Percentiles rank a stretch among this genome's conserved stretches.
Evolutionary conservation across 2,329 filamentous ascomycete genomes (phyloP).

Genomic region (Aspergillus fijiensis): DNA sequence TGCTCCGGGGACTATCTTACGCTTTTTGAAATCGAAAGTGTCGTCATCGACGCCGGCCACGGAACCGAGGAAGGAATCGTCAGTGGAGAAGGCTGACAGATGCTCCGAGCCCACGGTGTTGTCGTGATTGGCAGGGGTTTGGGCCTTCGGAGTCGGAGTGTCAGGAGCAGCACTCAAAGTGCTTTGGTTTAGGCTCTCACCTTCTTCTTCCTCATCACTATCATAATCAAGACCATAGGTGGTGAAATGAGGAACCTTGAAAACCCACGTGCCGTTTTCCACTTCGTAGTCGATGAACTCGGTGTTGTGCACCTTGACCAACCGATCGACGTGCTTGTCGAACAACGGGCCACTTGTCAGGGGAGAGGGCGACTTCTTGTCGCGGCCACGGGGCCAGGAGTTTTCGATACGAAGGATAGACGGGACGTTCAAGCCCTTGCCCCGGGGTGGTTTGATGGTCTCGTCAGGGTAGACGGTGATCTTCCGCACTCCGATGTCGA

Average conservation of each 20-base stretch:
- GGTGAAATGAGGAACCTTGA: constrained; percentile 93
- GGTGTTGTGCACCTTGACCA: constrained; percentile 77
- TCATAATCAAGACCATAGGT: constrained; percentile 89
- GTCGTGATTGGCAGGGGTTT: constrained; percentile 27
- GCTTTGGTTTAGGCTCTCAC: constrained; percentile 53
- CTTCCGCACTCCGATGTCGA: constrained; percentile 72
- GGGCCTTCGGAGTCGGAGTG: constrained; percentile 46
- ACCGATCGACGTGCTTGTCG: constrained; percentile 75
- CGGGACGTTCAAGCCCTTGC: constrained; percentile 88
- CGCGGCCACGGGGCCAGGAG: constrained; percentile 78
- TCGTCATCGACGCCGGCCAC: constrained; percentile 51
- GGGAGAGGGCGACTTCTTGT: constrained; percentile 55
- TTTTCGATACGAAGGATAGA: constrained; percentile 86
- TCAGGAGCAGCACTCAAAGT: constrained; percentile 53
- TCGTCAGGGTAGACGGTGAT: constrained; percentile 83
- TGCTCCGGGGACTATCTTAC: constrained; percentile 68
- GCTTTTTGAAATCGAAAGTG: constrained; percentile 58
- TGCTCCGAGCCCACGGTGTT: constrained; percentile 38
- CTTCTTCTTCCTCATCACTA: constrained; percentile 65
- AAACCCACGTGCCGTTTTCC: constrained; percentile 82
- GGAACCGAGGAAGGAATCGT: constrained; percentile 43
- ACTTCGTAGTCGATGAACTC: constrained; percentile 77
- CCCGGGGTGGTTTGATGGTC: constrained; percentile 75
- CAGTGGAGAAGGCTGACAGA: constrained; percentile 41
- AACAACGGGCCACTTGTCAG: constrained; percentile 66